Percentiles rank a stretch among this genome's conserved stretches.
phyloP scores from a whole-genome alignment of 2,329 filamentous ascomycete genomes.

The Colletotrichum orchidophilum region DNA sequence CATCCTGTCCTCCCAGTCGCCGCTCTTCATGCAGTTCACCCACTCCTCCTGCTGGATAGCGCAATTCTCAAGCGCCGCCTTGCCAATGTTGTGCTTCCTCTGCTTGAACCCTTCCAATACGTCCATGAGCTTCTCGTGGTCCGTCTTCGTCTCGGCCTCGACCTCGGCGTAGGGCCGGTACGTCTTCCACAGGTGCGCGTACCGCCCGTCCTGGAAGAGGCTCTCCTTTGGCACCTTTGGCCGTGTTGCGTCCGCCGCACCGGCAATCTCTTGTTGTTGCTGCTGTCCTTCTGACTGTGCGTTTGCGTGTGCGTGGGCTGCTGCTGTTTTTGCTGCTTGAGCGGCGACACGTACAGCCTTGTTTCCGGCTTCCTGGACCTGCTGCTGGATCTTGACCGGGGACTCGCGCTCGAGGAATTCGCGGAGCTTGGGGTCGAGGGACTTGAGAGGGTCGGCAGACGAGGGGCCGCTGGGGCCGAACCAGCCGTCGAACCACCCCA shows the following conservation, averaged over 20 bases:
- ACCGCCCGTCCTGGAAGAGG: constrained; percentile 68
- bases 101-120: constrained; percentile 87
- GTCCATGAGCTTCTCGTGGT: constrained; percentile 82
- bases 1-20: constrained; percentile 72
- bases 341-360: constrained; percentile 32
- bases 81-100: constrained; percentile 79
- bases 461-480: constrained; percentile 57
- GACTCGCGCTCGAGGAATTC: constrained; percentile 88
- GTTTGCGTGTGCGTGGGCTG: constrained; percentile 23
- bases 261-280: background rate
- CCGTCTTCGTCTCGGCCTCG: constrained; percentile 74
- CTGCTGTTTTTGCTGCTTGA: constrained; percentile 31
- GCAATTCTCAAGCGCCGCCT: constrained; percentile 92
- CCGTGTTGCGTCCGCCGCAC: constrained; percentile 22
- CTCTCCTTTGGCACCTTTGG: constrained; percentile 57
- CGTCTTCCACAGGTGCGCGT: constrained; percentile 90
- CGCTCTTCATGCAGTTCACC: constrained; percentile 81
- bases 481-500: constrained; percentile 66
- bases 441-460: constrained; percentile 68
- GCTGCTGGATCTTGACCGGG: constrained; percentile 70
- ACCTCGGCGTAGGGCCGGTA: constrained; percentile 80
- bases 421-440: constrained; percentile 83
- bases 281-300: constrained; percentile 5
- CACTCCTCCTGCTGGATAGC: constrained; percentile 86
- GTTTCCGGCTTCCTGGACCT: constrained; percentile 14